Percentiles rank a stretch among this genome's conserved stretches.
phyloP scores from a whole-genome alignment of 495 filamentous ascomycete species.

The Peziza echinospora region DNA sequence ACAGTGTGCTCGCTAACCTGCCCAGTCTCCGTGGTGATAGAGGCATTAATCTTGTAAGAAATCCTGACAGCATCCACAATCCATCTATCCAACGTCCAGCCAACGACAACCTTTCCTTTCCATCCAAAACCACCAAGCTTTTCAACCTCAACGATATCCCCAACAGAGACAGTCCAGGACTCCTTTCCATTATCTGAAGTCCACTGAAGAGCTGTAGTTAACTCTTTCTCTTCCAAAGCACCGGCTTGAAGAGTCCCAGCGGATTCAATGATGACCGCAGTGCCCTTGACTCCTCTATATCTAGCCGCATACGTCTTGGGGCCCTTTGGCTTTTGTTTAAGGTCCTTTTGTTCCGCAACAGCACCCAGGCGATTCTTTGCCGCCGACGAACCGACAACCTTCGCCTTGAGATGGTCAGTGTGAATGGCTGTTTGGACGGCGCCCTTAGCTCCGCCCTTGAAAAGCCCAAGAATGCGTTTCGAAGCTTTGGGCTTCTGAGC shows the following conservation, averaged over 20 bases:
- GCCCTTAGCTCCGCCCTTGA: constrained; percentile 13
- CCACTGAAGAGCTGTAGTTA: too few relatives aligned
- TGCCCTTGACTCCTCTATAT: too few relatives aligned
- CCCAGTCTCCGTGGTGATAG: too few relatives aligned
- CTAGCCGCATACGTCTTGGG: too few relatives aligned
- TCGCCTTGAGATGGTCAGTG: constrained; percentile 16
- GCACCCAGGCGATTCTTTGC: not conserved
- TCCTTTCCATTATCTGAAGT: too few relatives aligned
- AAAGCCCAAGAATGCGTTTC: constrained; percentile 1
- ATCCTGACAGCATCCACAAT: constrained; percentile 56
- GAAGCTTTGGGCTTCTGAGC: not conserved
- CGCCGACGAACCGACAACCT: constrained; percentile 2
- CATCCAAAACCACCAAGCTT: constrained; percentile 74
- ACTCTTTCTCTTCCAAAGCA: too few relatives aligned
- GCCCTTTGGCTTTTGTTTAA: too few relatives aligned
- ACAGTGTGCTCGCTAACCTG: constrained; percentile 27
- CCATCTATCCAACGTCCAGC: constrained; percentile 55
- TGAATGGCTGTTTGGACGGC: constrained; percentile 14
- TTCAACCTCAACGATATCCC: constrained; percentile 44
- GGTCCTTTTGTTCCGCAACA: too few relatives aligned
- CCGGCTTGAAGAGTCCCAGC: too few relatives aligned
- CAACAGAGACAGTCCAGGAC: constrained; percentile 34
- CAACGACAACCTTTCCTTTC: constrained; percentile 74
- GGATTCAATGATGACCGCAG: too few relatives aligned
- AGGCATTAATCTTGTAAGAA: too few relatives aligned